Evolutionary conservation across 345 rosid species (phyloP).

Genomic region (Eucalyptus victrix): DNA sequence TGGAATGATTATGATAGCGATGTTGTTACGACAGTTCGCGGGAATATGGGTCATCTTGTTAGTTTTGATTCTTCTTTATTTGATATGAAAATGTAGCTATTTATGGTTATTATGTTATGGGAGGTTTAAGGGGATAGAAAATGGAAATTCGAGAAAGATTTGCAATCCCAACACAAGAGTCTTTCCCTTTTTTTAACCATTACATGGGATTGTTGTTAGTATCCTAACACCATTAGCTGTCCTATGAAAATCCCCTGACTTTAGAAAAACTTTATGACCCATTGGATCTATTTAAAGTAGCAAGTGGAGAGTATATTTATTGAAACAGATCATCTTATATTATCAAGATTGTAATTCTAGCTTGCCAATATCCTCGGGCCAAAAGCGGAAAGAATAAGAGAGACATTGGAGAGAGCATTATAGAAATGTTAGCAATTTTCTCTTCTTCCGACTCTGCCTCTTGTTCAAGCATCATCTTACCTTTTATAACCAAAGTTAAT

Average conservation of each 20-base stretch:
- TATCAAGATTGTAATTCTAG: background rate
- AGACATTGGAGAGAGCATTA: background rate
- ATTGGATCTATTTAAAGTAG: background rate
- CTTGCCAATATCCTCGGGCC: background rate
- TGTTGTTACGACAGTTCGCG: background rate
- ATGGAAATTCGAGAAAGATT: background rate
- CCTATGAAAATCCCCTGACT: background rate
- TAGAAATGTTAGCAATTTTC: background rate
- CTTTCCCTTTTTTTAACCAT: background rate
- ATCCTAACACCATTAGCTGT: background rate
- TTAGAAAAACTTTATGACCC: background rate
- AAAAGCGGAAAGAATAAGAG: background rate
- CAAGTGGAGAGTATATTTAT: background rate
- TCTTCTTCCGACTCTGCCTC: background rate
- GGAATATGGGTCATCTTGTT: background rate
- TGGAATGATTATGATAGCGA: background rate
- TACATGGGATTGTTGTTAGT: background rate
- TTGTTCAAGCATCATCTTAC: background rate
- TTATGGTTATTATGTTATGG: background rate
- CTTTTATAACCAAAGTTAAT: background rate
- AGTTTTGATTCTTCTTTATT: background rate
- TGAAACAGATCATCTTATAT: accelerated
- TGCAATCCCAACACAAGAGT: background rate
- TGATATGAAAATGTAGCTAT: background rate
- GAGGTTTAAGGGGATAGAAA: background rate